phyloP scores from a whole-genome alignment of 345 rosid species.

The Chamaenerion angustifolium region DNA sequence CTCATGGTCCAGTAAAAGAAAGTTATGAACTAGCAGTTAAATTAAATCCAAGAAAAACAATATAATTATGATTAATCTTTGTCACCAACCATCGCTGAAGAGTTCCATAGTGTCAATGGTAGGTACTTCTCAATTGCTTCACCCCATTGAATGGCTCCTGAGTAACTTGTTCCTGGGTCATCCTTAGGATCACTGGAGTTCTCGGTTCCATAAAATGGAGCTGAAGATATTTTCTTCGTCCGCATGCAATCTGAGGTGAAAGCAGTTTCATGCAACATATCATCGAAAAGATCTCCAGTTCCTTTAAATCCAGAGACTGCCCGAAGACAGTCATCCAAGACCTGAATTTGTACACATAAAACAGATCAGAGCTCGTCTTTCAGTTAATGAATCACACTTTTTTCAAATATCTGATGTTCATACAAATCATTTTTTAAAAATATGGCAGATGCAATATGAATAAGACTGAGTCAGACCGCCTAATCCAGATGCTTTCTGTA shows the following conservation, averaged over 20 bases:
- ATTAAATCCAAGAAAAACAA: neutral
- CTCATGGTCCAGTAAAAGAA: neutral
- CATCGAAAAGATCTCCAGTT: conserved; percentile 68
- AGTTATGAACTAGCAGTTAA: neutral
- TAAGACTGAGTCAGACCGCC: no score
- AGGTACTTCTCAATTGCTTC: conserved; percentile 60
- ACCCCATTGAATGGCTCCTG: conserved; percentile 62
- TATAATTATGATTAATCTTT: neutral
- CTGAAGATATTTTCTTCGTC: conserved; percentile 67
- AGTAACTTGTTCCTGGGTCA: conserved; percentile 23
- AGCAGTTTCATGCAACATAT: conserved; percentile 51
- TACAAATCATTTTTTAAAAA: neutral
- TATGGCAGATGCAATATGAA: neutral
- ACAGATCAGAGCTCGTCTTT: neutral
- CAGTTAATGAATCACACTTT: no score
- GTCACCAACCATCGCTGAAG: conserved; percentile 64
- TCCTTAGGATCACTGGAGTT: conserved; percentile 22
- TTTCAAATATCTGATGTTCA: no score
- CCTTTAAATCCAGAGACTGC: conserved; percentile 89
- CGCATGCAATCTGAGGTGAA: conserved; percentile 76
- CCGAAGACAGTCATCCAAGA: conserved; percentile 81
- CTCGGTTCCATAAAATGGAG: conserved; percentile 58
- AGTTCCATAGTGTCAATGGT: conserved; percentile 45
- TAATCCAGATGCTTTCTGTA: no score
- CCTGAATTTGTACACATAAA: conserved; percentile 25